These are phyloP conservation scores for Stephanodiscus minutulus DNA, from an alignment of 108 stramenopile genomes.

Conservation along the genomic window DNA sequence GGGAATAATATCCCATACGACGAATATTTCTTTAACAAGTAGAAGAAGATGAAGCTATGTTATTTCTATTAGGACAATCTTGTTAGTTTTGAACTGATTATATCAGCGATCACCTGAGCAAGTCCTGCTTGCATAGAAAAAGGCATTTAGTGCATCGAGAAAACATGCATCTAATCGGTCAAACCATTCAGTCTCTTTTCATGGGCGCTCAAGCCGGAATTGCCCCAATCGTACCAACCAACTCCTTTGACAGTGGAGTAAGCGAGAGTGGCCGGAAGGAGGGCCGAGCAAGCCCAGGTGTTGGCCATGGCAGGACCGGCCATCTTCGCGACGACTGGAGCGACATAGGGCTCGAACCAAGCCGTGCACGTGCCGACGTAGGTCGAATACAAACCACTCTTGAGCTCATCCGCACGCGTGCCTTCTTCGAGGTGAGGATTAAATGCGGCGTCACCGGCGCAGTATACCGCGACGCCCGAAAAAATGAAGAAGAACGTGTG, in stretches of 20 bases:
- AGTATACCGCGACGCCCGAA: conserved; percentile 52
- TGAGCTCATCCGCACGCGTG: conserved; percentile 36
- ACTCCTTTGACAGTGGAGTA: conserved; percentile 59
- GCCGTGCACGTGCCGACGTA: conserved; percentile 52
- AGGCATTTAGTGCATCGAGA: not conserved
- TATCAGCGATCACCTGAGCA: not conserved
- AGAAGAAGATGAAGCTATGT: too few relatives aligned
- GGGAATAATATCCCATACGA: too few relatives aligned
- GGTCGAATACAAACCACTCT: conserved; percentile 37
- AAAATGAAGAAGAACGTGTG: conserved; percentile 67
- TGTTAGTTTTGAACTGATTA: too few relatives aligned
- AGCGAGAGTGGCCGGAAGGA: conserved; percentile 62
- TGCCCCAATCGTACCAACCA: conserved; percentile 73
- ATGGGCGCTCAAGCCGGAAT: conserved; percentile 58
- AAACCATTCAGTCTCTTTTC: conserved; percentile 15
- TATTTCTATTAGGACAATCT: too few relatives aligned
- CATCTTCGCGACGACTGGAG: conserved; percentile 40
- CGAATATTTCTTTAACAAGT: too few relatives aligned
- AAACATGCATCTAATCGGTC: too few relatives aligned
- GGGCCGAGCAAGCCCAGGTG: conserved; percentile 45
- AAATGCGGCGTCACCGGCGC: conserved; percentile 53
- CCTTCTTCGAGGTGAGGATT: conserved; percentile 54
- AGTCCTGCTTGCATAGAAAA: not conserved
- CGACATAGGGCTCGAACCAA: conserved; percentile 66
- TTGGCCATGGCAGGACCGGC: conserved; percentile 46